Base-by-base conservation (phyloP, 352 stramenopile genomes). In the Achlya hypogyna region DNA sequence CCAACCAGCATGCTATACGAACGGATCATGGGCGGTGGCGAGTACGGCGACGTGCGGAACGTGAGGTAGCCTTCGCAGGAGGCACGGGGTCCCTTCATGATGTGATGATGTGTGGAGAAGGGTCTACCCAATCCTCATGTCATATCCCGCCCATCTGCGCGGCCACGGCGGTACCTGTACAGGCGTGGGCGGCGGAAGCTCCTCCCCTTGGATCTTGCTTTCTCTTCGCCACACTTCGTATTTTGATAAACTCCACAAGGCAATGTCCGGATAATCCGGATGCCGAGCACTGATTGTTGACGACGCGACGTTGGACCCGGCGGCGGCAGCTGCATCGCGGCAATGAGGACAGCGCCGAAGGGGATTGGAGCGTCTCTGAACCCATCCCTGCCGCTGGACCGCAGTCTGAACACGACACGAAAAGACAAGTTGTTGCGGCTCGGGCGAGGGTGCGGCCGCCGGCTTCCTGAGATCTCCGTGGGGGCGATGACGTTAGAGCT, bases 1-100 rank as follows among this genome's bases (percentile, higher is more conserved):
- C 84, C 86, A 31, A 95, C 79, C 47, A 95, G 78, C 69, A 95
- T 90, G 77, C 86, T 93, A 63, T 93, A 95, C 62, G 82, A 82
- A 27, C 86, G 82, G 59, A 92, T 70, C 86, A 94, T 94, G 31
- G 86, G 86, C 69, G 86, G 86, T 29, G 86, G 86, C 9, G 86
- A 92, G 70, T 84, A 91, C 69, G 86, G 86, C 72, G 84, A 93
- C 31, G 84, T 94, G 60, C 86, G 83, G 63, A 94, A 82, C 69
- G 86, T 94, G 40, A 94, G 68, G 71, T 91, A 94, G 65, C 86
- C 86, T 71, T 94, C 86, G 66, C 86, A 94, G 31, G 81, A 87
- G 53, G 86, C 82, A 49, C 86, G 83, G 45, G 86, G 75, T 18
- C 81, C 86, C 70, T 91, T 94, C 86, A 94, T 94, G 20, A n/a